phyloP scores from a whole-genome alignment of 2,329 filamentous ascomycete species.

The Colletotrichum cordylinicola region DNA sequence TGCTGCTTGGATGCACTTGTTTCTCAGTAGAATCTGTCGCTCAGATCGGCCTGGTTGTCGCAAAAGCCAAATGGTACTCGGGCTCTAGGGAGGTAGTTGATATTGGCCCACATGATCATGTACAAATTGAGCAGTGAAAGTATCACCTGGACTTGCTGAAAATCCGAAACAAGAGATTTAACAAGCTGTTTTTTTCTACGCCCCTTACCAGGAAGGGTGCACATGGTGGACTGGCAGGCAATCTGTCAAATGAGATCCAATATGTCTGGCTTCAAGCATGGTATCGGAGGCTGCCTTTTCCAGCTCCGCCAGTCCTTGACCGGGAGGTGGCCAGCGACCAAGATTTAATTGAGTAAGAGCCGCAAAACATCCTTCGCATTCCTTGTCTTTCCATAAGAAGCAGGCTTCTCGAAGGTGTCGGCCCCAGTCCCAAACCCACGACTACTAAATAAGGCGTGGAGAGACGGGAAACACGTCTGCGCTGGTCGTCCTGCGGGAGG shows the following conservation, averaged over 20 bases:
- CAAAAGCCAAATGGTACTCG: not conserved
- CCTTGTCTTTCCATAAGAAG: not conserved
- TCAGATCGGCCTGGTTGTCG: not conserved
- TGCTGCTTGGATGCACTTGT: not conserved
- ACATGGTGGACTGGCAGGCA: not conserved
- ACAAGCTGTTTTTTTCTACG: not conserved
- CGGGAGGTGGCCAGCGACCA: not conserved
- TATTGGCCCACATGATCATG: not conserved
- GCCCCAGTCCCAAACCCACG: not conserved
- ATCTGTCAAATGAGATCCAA: not conserved
- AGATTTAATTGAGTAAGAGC: not conserved
- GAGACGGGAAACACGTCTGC: not conserved
- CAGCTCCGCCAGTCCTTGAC: not conserved
- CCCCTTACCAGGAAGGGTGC: not conserved
- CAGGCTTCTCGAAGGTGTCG: slow-evolving; percentile 13
- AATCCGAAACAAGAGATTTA: not conserved
- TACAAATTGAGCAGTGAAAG: not conserved
- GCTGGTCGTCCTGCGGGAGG: slow-evolving; percentile 16
- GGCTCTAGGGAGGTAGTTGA: not conserved
- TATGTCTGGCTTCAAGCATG: not conserved
- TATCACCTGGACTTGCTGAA: not conserved
- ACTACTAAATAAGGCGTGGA: slow-evolving; percentile 1
- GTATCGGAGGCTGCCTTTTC: not conserved
- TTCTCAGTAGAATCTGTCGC: not conserved
- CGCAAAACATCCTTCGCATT: not conserved